Evolutionary conservation across 257 asterid genomes (phyloP).

Genomic region (Rhazya stricta): DNA sequence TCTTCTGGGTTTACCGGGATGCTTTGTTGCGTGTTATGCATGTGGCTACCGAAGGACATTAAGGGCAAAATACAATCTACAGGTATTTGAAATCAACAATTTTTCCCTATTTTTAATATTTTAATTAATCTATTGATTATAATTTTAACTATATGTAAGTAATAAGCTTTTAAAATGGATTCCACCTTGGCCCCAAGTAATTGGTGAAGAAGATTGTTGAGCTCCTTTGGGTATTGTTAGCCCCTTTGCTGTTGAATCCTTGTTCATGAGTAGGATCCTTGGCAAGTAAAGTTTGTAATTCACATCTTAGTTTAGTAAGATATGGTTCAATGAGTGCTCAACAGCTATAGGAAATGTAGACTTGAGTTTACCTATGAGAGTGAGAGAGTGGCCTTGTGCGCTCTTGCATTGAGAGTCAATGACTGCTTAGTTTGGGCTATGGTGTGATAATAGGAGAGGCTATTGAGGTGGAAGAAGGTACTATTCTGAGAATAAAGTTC

Average conservation of each 20-base stretch:
- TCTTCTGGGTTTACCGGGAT: conserved; percentile 81
- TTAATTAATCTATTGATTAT: too few species aligned
- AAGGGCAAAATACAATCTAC: conserved; percentile 75
- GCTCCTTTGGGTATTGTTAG: neutral
- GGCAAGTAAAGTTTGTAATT: neutral
- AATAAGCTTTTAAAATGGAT: neutral
- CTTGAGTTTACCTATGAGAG: neutral
- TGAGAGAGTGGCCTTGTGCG: neutral
- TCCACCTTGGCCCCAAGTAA: neutral
- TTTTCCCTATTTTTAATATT: neutral
- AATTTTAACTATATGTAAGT: neutral
- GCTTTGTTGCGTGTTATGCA: conserved; percentile 84
- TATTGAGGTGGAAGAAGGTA: neutral
- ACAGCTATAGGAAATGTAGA: neutral
- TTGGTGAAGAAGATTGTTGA: neutral
- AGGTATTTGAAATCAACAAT: conserved; percentile 36
- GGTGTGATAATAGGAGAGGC: neutral
- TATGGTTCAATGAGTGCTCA: neutral
- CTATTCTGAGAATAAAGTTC: neutral
- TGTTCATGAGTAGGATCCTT: neutral
- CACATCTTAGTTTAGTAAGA: neutral
- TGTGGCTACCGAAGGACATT: conserved; percentile 75
- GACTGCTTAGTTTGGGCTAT: neutral
- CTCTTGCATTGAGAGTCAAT: neutral
- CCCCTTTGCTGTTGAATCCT: neutral